These are phyloP conservation scores for Oemleria cerasiformis DNA, from an alignment of 306 rosid genomes.

Conservation along the genomic window DNA sequence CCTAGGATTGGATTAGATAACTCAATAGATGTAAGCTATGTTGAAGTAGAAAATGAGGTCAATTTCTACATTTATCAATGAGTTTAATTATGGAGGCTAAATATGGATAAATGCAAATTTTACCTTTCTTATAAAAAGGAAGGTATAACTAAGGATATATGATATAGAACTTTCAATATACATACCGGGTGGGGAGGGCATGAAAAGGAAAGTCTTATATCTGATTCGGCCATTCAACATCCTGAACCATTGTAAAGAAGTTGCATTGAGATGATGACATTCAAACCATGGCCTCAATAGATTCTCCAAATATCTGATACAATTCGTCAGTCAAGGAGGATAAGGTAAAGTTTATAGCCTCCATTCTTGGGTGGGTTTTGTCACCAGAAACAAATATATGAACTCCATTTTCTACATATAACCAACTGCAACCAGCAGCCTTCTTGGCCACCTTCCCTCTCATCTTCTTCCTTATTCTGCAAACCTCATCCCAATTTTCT, in stretches of 20 bases:
- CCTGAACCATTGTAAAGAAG: neutral
- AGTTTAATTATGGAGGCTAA: no score
- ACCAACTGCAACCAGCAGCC: slow-evolving; percentile 77
- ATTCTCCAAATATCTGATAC: slow-evolving; percentile 12
- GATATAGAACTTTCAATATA: no score
- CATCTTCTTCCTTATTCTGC: slow-evolving; percentile 79
- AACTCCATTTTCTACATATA: slow-evolving; percentile 51
- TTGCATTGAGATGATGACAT: neutral
- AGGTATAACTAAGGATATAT: no score
- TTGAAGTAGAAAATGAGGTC: no score
- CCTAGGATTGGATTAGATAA: no score
- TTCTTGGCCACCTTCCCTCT: slow-evolving; percentile 65
- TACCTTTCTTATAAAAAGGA: no score
- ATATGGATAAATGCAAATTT: no score
- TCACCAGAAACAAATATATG: slow-evolving; percentile 69
- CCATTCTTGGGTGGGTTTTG: slow-evolving; percentile 49
- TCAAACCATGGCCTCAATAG: neutral
- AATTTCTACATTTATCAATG: no score
- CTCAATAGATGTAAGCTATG: no score
- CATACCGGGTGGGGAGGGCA: neutral
- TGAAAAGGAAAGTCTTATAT: neutral
- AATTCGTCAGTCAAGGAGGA: slow-evolving; percentile 43
- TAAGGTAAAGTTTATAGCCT: slow-evolving; percentile 48
- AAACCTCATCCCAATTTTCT: slow-evolving; percentile 78
- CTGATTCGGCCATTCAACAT: neutral